Percentiles rank a stretch among this genome's conserved stretches.
phyloP scores from a whole-genome alignment of 768 basidiomycete genomes.

The Termitomyces sp. region DNA sequence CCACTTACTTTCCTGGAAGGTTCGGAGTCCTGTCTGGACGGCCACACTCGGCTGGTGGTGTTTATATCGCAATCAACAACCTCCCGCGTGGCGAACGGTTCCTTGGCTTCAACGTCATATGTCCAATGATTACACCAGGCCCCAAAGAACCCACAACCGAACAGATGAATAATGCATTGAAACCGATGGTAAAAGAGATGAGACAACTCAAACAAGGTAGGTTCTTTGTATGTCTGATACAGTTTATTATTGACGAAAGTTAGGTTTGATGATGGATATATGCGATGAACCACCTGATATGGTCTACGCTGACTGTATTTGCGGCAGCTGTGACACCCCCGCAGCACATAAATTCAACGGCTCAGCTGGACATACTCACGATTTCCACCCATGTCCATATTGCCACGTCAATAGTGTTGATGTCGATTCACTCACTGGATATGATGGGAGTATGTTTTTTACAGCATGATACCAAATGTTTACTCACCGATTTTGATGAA shows the following conservation, averaged over 20 bases:
- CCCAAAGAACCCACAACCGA: slow-evolving; percentile 21
- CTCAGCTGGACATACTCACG: slow-evolving; percentile 19
- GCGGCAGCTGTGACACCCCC: slow-evolving; percentile 24
- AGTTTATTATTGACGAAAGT: background rate
- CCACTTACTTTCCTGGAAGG: slow-evolving; percentile 11
- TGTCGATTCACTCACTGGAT: slow-evolving; percentile 11
- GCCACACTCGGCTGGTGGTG: slow-evolving; percentile 23
- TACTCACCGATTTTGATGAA: too few species aligned
- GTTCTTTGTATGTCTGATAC: background rate
- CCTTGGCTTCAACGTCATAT: slow-evolving; percentile 20
- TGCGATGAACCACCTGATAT: slow-evolving; percentile 9
- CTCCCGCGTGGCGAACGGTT: slow-evolving; percentile 17
- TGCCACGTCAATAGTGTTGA: slow-evolving; percentile 19
- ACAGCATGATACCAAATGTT: too few species aligned
- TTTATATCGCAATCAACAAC: slow-evolving; percentile 21
- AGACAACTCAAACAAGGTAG: slow-evolving; percentile 19
- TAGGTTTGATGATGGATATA: slow-evolving; percentile 25
- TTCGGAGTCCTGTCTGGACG: slow-evolving; percentile 17
- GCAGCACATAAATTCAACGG: slow-evolving; percentile 23
- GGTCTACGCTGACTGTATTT: slow-evolving; percentile 22
- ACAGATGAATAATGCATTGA: slow-evolving; percentile 22
- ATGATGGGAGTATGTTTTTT: slow-evolving; percentile 10
- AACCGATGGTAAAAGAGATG: slow-evolving; percentile 17
- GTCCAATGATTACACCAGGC: slow-evolving; percentile 19
- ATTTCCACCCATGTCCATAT: slow-evolving; percentile 24